phyloP scores from a whole-genome alignment of 2,329 filamentous ascomycete species.

The Exophiala aquamarina region DNA sequence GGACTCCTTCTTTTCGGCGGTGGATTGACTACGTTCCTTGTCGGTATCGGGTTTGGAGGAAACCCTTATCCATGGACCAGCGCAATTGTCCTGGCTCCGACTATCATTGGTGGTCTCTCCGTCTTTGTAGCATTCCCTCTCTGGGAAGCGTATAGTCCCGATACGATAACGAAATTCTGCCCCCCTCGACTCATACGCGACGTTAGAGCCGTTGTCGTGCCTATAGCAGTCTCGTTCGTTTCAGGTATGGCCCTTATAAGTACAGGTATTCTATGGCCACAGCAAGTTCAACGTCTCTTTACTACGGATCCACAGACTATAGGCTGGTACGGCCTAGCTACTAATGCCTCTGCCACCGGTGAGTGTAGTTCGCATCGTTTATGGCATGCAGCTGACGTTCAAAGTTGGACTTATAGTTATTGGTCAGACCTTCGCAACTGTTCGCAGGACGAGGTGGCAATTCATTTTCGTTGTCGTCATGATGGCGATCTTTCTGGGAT shows the following conservation, averaged over 20 bases:
- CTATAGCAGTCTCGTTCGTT: slow-evolving; percentile 7
- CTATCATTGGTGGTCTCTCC: slow-evolving; percentile 9
- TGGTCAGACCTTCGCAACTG: slow-evolving; percentile 7
- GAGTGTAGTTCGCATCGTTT: not conserved
- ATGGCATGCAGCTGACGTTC: not conserved
- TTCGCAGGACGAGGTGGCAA: slow-evolving; percentile 11
- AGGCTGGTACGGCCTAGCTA: slow-evolving; percentile 13
- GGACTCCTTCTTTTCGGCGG: slow-evolving; percentile 20
- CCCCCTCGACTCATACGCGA: slow-evolving; percentile 11
- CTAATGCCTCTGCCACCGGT: slow-evolving; percentile 6
- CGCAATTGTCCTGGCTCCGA: slow-evolving; percentile 9
- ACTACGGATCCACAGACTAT: slow-evolving; percentile 11
- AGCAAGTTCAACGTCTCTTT: slow-evolving; percentile 13
- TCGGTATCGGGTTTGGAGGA: slow-evolving; percentile 21
- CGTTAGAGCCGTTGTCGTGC: slow-evolving; percentile 9
- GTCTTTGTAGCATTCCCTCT: slow-evolving; percentile 15
- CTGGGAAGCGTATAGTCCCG: slow-evolving; percentile 12
- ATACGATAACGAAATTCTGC: slow-evolving; percentile 13
- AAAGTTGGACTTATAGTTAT: slow-evolving; percentile 8
- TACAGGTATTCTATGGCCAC: slow-evolving; percentile 13
- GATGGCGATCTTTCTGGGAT: slow-evolving; percentile 12
- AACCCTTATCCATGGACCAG: slow-evolving; percentile 21
- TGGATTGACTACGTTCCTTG: slow-evolving; percentile 20
- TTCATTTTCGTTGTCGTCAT: slow-evolving; percentile 11
- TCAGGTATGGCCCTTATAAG: slow-evolving; percentile 10